These are phyloP conservation scores for Scedosporium boydii DNA, from an alignment of 2,329 filamentous ascomycete species.

Conservation along the genomic window DNA sequence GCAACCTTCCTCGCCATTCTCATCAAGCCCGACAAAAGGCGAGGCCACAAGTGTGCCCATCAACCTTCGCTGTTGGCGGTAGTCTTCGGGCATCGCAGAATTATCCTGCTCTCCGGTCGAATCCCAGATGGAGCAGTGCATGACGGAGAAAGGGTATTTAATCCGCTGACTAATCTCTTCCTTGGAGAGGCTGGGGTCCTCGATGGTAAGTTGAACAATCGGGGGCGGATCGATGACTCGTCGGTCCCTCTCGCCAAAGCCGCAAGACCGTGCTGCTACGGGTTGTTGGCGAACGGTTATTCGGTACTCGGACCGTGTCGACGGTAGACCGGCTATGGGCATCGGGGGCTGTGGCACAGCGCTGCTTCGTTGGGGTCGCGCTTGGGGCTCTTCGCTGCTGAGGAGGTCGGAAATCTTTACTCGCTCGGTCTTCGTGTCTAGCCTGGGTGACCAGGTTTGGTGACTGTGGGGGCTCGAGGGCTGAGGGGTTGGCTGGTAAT, in stretches of 20 bases:
- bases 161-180: conserved; percentile 44
- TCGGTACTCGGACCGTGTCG: conserved; percentile 22
- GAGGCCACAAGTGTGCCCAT: conserved; percentile 75
- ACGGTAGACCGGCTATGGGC: not conserved
- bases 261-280: conserved; percentile 67
- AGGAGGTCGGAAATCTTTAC: conserved; percentile 14
- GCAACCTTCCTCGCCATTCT: conserved; percentile 62
- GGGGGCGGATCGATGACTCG: conserved; percentile 77
- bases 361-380: conserved; percentile 1
- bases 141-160: conserved; percentile 56
- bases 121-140: conserved; percentile 71
- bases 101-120: conserved; percentile 57
- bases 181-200: conserved; percentile 42
- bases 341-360: not conserved
- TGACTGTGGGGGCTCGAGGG: conserved; percentile 3
- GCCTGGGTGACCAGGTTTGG: conserved; percentile 3
- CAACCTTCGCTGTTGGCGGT: conserved; percentile 61
- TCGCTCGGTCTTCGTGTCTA: conserved; percentile 9
- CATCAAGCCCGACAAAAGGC: conserved; percentile 67
- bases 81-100: conserved; percentile 62
- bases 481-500: conserved; percentile 2
- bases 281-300: conserved; percentile 68
- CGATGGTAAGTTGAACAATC: conserved; percentile 64
- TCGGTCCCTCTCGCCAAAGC: conserved; percentile 73
- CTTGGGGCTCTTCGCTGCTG: conserved; percentile 6